These are phyloP conservation scores for Yamadazyma aaseri DNA, from an alignment of 1,139 yeast species.

Conservation along the genomic window DNA sequence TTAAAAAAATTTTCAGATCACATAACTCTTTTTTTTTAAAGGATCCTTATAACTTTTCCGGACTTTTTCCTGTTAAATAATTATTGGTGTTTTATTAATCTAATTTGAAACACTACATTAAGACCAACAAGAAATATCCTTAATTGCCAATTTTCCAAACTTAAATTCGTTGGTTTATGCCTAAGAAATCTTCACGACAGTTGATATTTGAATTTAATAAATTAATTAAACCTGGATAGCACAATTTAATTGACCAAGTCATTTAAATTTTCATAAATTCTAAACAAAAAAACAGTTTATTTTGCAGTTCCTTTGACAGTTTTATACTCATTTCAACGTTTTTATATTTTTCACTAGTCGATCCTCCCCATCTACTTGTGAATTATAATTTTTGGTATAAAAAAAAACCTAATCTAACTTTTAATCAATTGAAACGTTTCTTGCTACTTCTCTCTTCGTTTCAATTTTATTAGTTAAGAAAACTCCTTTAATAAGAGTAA, in stretches of 20 bases:
- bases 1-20: not conserved
- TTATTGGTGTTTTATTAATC: not conserved
- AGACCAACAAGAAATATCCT: not conserved
- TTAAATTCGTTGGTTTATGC: constrained; percentile 37
- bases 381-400: constrained; percentile 20
- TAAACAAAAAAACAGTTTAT: not conserved
- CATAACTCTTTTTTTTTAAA: not conserved
- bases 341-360: constrained; percentile 29
- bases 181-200: constrained; percentile 48
- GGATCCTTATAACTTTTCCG: no score
- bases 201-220: constrained; percentile 23
- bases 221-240: constrained; percentile 48
- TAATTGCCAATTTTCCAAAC: no score
- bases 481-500: constrained; percentile 35
- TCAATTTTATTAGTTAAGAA: constrained; percentile 20
- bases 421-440: constrained; percentile 42
- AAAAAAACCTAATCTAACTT: constrained; percentile 12
- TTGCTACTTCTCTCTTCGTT: constrained; percentile 53
- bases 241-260: constrained; percentile 12
- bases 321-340: constrained; percentile 12
- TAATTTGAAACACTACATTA: no score
- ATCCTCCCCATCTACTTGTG: constrained; percentile 40
- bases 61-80: no score
- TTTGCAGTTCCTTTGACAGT: not conserved
- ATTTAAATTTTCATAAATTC: constrained; percentile 1